These are phyloP conservation scores for Citrullus amarus DNA, from an alignment of 306 rosid genomes.

Conservation along the genomic window DNA sequence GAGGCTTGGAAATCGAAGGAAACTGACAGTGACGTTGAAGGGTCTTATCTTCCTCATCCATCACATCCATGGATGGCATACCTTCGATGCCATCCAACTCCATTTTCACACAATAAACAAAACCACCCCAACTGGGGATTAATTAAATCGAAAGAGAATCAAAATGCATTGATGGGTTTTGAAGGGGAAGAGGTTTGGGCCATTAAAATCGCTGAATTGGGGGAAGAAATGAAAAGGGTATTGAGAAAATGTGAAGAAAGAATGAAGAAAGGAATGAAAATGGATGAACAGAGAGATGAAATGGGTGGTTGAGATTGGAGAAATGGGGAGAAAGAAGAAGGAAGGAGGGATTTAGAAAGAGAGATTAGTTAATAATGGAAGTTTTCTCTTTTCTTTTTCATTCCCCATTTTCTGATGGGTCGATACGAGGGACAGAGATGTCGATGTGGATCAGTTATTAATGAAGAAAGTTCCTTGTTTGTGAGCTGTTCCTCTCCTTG, in stretches of 20 bases:
- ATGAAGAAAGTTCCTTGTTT: neutral
- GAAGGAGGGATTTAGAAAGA: neutral
- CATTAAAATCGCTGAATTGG: neutral
- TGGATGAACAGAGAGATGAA: neutral
- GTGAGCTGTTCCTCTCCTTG: neutral
- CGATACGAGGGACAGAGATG: neutral
- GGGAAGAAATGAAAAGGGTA: neutral
- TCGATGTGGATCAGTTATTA: neutral
- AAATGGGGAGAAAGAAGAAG: neutral
- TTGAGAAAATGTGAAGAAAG: neutral
- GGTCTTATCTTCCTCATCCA: conserved; percentile 7
- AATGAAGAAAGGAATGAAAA: neutral
- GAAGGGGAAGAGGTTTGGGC: neutral
- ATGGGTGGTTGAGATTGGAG: neutral
- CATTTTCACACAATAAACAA: neutral
- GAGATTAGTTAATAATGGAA: conserved; percentile 5
- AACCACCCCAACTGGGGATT: neutral
- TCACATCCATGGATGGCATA: conserved; percentile 5
- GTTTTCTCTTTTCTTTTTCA: neutral
- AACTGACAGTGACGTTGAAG: conserved; percentile 9
- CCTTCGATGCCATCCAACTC: conserved; percentile 6
- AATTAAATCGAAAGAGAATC: neutral
- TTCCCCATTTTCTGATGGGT: neutral
- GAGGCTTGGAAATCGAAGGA: conserved; percentile 5
- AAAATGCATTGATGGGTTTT: neutral